Conservation (phyloP, 1,284 basidiomycete species). For the Pisolithus thermaeus region DNA sequence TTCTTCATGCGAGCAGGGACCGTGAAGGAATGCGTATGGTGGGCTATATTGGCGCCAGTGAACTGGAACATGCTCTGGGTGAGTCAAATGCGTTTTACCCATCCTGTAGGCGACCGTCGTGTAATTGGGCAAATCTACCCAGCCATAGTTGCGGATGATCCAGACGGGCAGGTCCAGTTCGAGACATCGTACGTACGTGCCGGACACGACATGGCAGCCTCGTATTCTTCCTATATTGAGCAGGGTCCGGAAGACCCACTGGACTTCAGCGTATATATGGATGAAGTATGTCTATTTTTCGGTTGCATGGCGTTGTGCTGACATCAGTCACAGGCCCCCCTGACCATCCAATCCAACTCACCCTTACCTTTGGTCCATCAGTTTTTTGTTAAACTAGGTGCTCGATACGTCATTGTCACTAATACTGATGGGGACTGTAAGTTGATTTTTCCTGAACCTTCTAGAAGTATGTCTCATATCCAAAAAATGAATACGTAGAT, state of each 20-base stretch:
- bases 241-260: conserved; percentile 52
- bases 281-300: conserved; percentile 54
- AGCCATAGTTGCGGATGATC: conserved; percentile 76
- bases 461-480: conserved; percentile 3
- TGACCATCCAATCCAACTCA: conserved; percentile 77
- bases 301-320: not conserved
- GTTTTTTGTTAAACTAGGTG: conserved; percentile 87
- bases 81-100: conserved; percentile 22
- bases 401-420: conserved; percentile 82
- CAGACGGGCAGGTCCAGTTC: conserved; percentile 63
- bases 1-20: conserved; percentile 48
- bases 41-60: conserved; percentile 91
- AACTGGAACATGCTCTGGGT: conserved; percentile 93
- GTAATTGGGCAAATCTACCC: conserved; percentile 5
- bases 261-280: conserved; percentile 87
- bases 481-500: conserved; percentile 39
- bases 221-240: conserved; percentile 58
- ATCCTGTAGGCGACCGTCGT: not conserved
- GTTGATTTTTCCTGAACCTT: conserved; percentile 25
- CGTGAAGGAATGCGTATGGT: conserved; percentile 61
- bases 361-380: conserved; percentile 89
- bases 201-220: conserved; percentile 38
- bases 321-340: conserved; percentile 58
- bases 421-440: conserved; percentile 80
- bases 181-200: conserved; percentile 40